Evolutionary conservation across 2,329 filamentous ascomycete species (phyloP).

Genomic region (Calonectria montana): DNA sequence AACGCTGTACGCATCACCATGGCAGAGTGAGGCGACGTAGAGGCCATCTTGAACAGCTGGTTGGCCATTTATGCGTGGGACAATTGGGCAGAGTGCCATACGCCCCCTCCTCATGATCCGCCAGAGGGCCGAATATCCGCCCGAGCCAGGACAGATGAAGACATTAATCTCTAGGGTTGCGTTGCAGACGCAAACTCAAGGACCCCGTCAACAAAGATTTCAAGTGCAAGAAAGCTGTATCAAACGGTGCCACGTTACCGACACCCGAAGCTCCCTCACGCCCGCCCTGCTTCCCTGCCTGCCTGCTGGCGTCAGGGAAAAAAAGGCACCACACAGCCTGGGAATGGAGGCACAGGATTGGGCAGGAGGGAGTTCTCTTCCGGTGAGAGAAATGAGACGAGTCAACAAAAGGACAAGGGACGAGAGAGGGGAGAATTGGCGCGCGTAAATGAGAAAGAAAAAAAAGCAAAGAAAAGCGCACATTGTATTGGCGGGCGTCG

Average conservation of each 20-base stretch:
- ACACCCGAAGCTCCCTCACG: not conserved
- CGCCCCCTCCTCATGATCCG: not conserved
- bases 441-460: conserved; percentile 13
- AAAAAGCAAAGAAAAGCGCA: conserved; percentile 13
- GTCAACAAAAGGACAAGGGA: conserved; percentile 22
- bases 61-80: conserved; percentile 1
- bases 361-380: not conserved
- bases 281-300: not conserved
- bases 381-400: conserved; percentile 5
- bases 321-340: conserved; percentile 8
- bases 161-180: not conserved
- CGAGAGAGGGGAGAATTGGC: conserved; percentile 16
- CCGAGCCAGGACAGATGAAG: not conserved
- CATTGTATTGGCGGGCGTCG: not conserved
- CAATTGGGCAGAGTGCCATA: not conserved
- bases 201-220: not conserved
- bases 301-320: conserved; percentile 16
- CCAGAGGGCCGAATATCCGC: not conserved
- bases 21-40: not conserved
- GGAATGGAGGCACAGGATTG: conserved; percentile 12
- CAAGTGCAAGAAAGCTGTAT: not conserved
- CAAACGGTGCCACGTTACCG: conserved; percentile 19
- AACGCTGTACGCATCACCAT: not conserved
- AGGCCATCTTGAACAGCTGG: not conserved
- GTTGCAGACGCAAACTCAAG: not conserved